Conservation (phyloP, 164 flowering plant genomes). For the Dillenia suffruticosa region DNA sequence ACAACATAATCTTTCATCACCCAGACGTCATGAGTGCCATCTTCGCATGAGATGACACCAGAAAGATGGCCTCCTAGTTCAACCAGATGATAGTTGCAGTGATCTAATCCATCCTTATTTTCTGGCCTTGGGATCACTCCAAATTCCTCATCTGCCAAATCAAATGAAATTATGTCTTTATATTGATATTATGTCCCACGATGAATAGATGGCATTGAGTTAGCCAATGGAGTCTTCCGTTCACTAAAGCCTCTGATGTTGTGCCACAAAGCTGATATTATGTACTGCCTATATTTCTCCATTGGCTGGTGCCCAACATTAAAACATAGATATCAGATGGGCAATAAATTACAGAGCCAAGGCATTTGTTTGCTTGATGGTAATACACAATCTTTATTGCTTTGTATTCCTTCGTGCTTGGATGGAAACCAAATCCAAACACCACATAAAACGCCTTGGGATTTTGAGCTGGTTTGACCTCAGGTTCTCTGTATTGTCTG, state of each 20-base stretch:
- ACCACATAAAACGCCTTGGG: background rate
- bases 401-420: slow-evolving; percentile 13
- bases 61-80: too few species aligned
- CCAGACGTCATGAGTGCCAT: too few species aligned
- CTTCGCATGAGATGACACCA: too few species aligned
- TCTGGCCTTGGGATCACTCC: slow-evolving; percentile 8
- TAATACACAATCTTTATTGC: slow-evolving; percentile 9
- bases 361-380: background rate
- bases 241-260: slow-evolving; percentile 7
- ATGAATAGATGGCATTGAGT: background rate
- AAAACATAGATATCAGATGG: slow-evolving; percentile 5
- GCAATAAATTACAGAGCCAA: background rate
- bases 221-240: slow-evolving; percentile 18
- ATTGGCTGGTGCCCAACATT: background rate
- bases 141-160: slow-evolving; percentile 12
- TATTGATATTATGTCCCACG: too few species aligned
- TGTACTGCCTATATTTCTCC: slow-evolving; percentile 9
- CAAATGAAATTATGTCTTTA: slow-evolving; percentile 6
- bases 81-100: too few species aligned
- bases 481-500: slow-evolving; percentile 2
- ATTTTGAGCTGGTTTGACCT: background rate
- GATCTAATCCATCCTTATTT: too few species aligned
- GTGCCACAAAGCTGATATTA: background rate
- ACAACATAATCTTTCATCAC: too few species aligned
- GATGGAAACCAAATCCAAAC: slow-evolving; percentile 13